These are phyloP conservation scores for Podospora comata DNA, from an alignment of 495 filamentous ascomycete species.

Conservation along the genomic window DNA sequence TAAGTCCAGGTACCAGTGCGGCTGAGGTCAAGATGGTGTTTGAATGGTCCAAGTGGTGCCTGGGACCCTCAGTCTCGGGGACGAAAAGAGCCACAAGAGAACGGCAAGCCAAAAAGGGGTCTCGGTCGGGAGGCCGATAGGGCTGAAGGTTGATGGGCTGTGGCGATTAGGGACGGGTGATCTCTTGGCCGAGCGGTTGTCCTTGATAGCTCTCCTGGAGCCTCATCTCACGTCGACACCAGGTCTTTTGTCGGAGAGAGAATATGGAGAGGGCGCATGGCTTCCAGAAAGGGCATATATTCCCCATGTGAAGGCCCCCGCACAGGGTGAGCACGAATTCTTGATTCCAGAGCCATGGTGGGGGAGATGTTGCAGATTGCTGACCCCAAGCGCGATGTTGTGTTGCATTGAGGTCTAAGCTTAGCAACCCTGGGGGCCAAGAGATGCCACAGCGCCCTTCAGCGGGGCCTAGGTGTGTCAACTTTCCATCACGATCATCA, in stretches of 20 bases:
- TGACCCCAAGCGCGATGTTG: background rate
- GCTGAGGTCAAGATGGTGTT: slow-evolving; percentile 3
- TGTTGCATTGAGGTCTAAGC: background rate
- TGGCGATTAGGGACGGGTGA: background rate
- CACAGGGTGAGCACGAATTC: background rate
- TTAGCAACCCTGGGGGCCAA: background rate
- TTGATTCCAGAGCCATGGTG: slow-evolving; percentile 6
- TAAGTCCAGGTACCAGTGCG: background rate
- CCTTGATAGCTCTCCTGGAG: background rate
- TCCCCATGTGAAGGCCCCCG: background rate
- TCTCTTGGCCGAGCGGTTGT: background rate
- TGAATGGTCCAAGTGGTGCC: background rate
- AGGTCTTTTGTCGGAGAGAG: background rate
- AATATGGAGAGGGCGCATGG: background rate
- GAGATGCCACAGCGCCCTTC: background rate
- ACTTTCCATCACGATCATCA: background rate
- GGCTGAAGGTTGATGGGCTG: slow-evolving; percentile 21
- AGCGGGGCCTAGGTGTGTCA: background rate
- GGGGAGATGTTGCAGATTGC: slow-evolving; percentile 8
- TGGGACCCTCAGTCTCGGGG: background rate
- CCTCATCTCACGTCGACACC: background rate
- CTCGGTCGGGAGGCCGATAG: slow-evolving; percentile 16
- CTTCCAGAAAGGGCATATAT: background rate
- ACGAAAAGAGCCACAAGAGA: background rate
- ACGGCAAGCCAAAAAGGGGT: background rate